Conservation (phyloP, 495 filamentous ascomycete genomes). For the Neurospora africana region DNA sequence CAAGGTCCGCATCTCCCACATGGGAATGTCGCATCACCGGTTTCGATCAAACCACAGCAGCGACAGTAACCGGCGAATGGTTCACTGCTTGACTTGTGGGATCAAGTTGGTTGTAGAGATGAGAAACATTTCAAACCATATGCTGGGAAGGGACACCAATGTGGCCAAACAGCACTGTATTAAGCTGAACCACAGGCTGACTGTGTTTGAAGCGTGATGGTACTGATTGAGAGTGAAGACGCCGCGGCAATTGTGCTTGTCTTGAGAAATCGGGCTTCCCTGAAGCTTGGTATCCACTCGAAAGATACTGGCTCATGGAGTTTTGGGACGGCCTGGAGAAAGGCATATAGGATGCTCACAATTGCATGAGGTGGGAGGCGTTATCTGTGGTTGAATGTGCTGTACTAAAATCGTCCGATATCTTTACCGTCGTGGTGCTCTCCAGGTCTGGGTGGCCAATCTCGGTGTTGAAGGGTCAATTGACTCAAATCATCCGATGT, state of each 20-base stretch:
- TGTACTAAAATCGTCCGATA: neutral
- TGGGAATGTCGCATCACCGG: neutral
- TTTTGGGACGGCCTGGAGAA: neutral
- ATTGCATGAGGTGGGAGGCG: neutral
- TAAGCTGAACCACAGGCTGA: neutral
- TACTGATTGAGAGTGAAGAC: neutral
- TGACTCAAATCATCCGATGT: neutral
- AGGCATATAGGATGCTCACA: neutral
- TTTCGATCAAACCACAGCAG: neutral
- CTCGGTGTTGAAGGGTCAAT: neutral
- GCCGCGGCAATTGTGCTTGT: neutral
- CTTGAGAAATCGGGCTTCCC: too few species aligned
- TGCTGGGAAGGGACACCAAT: neutral
- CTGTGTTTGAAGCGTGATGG: neutral
- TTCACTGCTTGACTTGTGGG: neutral
- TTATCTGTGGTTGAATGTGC: neutral
- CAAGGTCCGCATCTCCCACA: neutral
- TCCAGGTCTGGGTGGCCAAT: neutral
- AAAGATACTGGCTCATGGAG: neutral
- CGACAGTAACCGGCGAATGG: neutral
- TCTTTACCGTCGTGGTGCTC: neutral
- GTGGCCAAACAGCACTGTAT: neutral
- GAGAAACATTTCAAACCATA: neutral
- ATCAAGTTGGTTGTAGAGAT: neutral
- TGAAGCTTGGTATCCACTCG: neutral